Evolutionary conservation across 257 asterid species (phyloP).

Genomic region (Solanum sitiens): DNA sequence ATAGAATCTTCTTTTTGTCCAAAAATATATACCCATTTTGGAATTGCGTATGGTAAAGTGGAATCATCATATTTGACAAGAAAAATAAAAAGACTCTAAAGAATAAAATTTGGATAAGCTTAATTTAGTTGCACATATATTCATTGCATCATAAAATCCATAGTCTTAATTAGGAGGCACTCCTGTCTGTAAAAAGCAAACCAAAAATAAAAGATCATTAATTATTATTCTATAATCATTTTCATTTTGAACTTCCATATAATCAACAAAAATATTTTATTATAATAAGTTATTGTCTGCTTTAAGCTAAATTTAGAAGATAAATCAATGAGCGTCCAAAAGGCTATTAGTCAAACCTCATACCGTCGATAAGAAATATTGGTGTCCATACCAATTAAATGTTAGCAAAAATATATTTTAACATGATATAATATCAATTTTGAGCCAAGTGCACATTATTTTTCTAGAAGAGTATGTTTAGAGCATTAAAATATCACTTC

Average conservation of each 20-base stretch:
- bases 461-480: neutral
- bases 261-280: neutral
- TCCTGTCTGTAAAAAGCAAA: neutral
- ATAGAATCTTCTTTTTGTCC: neutral
- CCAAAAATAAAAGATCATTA: neutral
- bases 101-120: neutral
- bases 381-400: neutral
- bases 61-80: neutral
- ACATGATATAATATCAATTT: neutral
- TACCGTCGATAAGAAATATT: neutral
- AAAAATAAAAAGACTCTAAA: neutral
- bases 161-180: neutral
- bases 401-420: neutral
- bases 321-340: too few relatives aligned
- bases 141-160: neutral
- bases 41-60: neutral
- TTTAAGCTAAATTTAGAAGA: accelerated
- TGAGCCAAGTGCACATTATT: neutral
- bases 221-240: neutral
- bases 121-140: neutral
- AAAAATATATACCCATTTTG: neutral
- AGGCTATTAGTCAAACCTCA: neutral
- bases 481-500: neutral
- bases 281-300: neutral
- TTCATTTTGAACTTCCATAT: neutral